A percentile compares a stretch with the other conserved stretches of the same genome.
These are phyloP conservation scores for Solanum aculeatissimum DNA, from an alignment of 305 asterid genomes.

Conservation along the genomic window DNA sequence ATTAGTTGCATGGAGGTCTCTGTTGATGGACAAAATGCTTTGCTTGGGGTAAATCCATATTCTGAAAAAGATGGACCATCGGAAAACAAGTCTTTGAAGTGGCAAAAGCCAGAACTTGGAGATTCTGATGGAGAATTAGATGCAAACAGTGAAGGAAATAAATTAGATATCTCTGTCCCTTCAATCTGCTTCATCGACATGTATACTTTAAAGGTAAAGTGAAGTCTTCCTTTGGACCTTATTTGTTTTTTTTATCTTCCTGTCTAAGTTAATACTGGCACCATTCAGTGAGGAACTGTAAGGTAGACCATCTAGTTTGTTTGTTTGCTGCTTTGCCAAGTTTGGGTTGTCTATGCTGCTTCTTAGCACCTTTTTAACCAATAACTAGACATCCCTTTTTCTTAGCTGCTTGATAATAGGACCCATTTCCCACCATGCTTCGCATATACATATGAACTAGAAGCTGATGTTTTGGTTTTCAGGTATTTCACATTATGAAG, in stretches of 20 bases:
- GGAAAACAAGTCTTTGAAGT: slow-evolving; percentile 13
- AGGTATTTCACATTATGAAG: slow-evolving; percentile 65
- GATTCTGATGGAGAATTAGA: slow-evolving; percentile 21
- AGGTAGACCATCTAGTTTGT: neutral
- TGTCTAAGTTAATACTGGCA: neutral
- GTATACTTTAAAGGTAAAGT: slow-evolving; percentile 59
- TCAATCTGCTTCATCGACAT: slow-evolving; percentile 81
- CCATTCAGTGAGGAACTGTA: neutral
- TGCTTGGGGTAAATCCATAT: slow-evolving; percentile 74
- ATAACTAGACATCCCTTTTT: neutral
- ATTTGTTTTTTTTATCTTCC: neutral
- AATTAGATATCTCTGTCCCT: slow-evolving; percentile 48
- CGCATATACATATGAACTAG: slow-evolving; percentile 1
- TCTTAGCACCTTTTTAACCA: neutral
- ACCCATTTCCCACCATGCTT: neutral
- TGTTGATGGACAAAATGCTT: slow-evolving; percentile 64
- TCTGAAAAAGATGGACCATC: slow-evolving; percentile 37
- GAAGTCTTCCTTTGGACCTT: neutral
- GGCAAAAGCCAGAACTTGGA: slow-evolving; percentile 10
- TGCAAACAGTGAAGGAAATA: slow-evolving; percentile 17
- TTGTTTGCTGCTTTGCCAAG: neutral
- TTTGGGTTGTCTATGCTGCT: neutral
- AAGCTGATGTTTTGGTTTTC: slow-evolving; percentile 9
- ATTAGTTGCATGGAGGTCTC: slow-evolving; percentile 88
- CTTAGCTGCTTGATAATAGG: neutral